Conservation (phyloP, 352 stramenopile genomes). For the Pythium brachiatum region DNA sequence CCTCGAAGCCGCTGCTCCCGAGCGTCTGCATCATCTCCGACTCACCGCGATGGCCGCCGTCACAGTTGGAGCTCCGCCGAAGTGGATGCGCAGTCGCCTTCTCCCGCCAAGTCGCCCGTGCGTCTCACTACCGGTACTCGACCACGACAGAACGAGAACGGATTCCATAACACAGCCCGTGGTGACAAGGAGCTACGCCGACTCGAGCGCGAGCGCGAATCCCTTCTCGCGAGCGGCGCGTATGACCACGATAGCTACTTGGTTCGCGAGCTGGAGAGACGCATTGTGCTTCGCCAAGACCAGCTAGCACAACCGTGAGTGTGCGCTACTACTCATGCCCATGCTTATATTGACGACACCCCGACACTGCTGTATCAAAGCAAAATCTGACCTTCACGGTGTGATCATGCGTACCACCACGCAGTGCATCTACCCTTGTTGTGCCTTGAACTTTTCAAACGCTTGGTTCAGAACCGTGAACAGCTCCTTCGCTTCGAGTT, state of each 20-base stretch:
- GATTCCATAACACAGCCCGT: background rate
- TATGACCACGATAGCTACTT: slow-evolving; percentile 67
- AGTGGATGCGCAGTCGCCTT: background rate
- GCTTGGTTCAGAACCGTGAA: slow-evolving; percentile 87
- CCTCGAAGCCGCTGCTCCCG: background rate
- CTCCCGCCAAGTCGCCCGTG: background rate
- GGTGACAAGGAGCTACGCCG: slow-evolving; percentile 40
- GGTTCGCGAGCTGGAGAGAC: slow-evolving; percentile 60
- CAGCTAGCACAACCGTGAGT: slow-evolving; percentile 6
- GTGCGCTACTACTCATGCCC: slow-evolving; percentile 7
- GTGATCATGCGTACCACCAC: background rate
- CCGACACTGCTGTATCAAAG: background rate
- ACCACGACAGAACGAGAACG: background rate
- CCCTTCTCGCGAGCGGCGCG: slow-evolving; percentile 54
- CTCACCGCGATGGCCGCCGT: background rate
- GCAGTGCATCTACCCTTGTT: slow-evolving; percentile 14
- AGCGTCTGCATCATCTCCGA: background rate
- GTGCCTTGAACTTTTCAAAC: slow-evolving; percentile 82
- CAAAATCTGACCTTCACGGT: background rate
- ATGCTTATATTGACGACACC: background rate
- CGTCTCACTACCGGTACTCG: background rate
- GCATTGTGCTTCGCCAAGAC: slow-evolving; percentile 37
- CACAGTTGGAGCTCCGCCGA: slow-evolving; percentile 20
- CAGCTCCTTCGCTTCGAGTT: slow-evolving; percentile 82
- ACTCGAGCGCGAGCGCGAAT: slow-evolving; percentile 49